Evolutionary conservation across 768 basidiomycete genomes (phyloP), one percentile per base, ranked within the genome.

Genomic region (Coprinopsis marcescibilis): DNA sequence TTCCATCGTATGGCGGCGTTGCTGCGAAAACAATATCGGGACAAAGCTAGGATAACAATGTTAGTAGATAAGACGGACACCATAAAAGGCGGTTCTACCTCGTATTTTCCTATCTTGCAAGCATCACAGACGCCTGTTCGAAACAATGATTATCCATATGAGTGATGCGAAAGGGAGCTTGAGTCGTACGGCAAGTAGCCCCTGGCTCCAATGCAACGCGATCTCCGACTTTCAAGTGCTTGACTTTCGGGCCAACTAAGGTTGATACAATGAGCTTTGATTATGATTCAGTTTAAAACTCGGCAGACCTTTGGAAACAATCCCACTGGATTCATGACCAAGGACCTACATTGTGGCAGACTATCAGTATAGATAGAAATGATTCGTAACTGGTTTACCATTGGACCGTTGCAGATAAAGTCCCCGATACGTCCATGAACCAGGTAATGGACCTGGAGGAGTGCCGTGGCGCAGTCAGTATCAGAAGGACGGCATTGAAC

Each of bases 171-270:
- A n/a, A n/a, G n/a, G n/a, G n/a, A n/a, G n/a, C n/a, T n/a, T 20
- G 30, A 11, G n/a, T 39, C 33, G 38, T 52, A 69, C 85, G 73
- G 66, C 94, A 97, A 4, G 83, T 84, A 47, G 83, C 81, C 15
- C 93, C 92, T 20, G 93, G 91, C 59, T 98, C 95, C 61, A 97
- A 75, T 20, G 93, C 89, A 40, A 97, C 93, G 41, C 85, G 80
- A 57, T 93, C 89, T 5, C 94, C 93, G 12, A 76, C 68, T 61
- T 86, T 84, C 51, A 94, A 66, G 59, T 82, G 68, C 58, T 78
- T 87, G 45, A 94, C 89, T 30, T 77, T 76, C 21, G 77, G 62
- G 10, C 93, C 92, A 48, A 90, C 89, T 87, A n/a, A n/a, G n/a
- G 56, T 2, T 45, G 12, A 34, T 34, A 34, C 36, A 27, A 48